A percentile compares a stretch with the other conserved stretches of the same genome.
phyloP scores from a whole-genome alignment of 306 rosid species.

The Castanea crenata region DNA sequence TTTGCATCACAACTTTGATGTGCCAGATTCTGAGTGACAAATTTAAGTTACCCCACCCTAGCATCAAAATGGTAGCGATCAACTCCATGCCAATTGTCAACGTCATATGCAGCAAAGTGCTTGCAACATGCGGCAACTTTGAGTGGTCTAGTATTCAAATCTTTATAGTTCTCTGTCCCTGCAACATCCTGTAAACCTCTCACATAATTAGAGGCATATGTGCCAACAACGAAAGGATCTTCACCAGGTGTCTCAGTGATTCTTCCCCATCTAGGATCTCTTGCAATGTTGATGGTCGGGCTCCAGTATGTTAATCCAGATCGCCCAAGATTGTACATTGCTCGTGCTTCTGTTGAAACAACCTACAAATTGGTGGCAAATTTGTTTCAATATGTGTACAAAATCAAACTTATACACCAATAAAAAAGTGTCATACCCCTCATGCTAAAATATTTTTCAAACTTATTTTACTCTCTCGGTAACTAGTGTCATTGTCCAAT shows the following conservation, averaged over 20 bases:
- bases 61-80: slow-evolving; percentile 23
- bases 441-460: too few relatives aligned
- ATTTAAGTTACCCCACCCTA: neutral
- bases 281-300: neutral
- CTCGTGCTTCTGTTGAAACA: too few relatives aligned
- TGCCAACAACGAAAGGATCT: slow-evolving; percentile 19
- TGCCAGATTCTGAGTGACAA: too few relatives aligned
- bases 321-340: too few relatives aligned
- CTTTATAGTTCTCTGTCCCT: slow-evolving; percentile 7
- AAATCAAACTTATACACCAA: too few relatives aligned
- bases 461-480: too few relatives aligned
- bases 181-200: slow-evolving; percentile 27
- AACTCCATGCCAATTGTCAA: slow-evolving; percentile 16
- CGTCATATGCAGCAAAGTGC: slow-evolving; percentile 17
- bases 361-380: too few relatives aligned
- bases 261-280: slow-evolving; percentile 31
- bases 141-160: slow-evolving; percentile 23
- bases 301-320: neutral
- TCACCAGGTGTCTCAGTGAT: slow-evolving; percentile 21
- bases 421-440: too few relatives aligned
- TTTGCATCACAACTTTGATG: too few relatives aligned
- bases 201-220: slow-evolving; percentile 16
- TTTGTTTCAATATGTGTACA: too few relatives aligned
- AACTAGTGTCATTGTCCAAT: too few relatives aligned
- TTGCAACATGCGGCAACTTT: slow-evolving; percentile 25